phyloP scores from a whole-genome alignment of 495 filamentous ascomycete genomes.

The Chaetomium cochliodes region DNA sequence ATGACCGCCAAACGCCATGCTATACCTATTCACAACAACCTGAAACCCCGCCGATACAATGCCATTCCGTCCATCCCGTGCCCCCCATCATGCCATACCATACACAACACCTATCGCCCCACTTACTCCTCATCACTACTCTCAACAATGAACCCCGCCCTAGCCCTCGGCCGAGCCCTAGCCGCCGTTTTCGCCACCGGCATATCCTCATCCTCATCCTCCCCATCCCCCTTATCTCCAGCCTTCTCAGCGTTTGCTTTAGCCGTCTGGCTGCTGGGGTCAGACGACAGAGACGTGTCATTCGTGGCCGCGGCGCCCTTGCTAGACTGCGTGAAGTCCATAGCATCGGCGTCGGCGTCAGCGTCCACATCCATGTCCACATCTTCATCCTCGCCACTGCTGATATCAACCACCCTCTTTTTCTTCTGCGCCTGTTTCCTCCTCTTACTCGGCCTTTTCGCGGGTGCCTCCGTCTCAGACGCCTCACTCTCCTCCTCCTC shows the following conservation, averaged over 20 bases:
- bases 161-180: slow-evolving; percentile 41
- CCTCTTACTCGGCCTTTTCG: slow-evolving; percentile 8
- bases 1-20: slow-evolving; percentile 4
- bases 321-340: slow-evolving; percentile 26
- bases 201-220: slow-evolving; percentile 42
- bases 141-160: slow-evolving; percentile 56
- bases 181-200: slow-evolving; percentile 29
- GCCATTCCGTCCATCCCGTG: neutral
- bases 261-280: slow-evolving; percentile 22
- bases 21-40: neutral
- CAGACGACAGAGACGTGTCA: slow-evolving; percentile 29
- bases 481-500: slow-evolving; percentile 11
- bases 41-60: neutral
- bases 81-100: neutral
- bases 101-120: neutral
- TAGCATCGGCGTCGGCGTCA: slow-evolving; percentile 22
- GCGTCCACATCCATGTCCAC: slow-evolving; percentile 29
- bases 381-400: slow-evolving; percentile 30
- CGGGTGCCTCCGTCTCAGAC: neutral
- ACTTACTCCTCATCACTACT: slow-evolving; percentile 53
- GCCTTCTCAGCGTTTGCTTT: slow-evolving; percentile 18
- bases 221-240: slow-evolving; percentile 17
- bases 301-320: slow-evolving; percentile 22
- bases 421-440: slow-evolving; percentile 8
- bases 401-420: slow-evolving; percentile 18